Conservation (phyloP, 495 filamentous ascomycete species). For the Achaetomiella virescens region DNA sequence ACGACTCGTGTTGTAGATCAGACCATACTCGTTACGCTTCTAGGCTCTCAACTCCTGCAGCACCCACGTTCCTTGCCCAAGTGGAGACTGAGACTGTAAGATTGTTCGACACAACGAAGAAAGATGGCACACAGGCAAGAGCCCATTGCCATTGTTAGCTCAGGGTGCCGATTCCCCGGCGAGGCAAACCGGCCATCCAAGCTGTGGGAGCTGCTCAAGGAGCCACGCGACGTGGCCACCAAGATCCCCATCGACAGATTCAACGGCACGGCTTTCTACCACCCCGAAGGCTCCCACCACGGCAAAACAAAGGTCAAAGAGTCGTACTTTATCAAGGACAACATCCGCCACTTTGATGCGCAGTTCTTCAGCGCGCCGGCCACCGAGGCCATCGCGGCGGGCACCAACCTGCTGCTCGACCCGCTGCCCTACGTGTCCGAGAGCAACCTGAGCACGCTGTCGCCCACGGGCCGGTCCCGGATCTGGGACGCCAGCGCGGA, state of each 20-base stretch:
- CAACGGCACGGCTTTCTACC: neutral
- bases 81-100: too few relatives aligned
- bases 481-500: slow-evolving; percentile 25
- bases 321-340: slow-evolving; percentile 33
- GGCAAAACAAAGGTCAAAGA: slow-evolving; percentile 24
- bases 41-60: too few relatives aligned
- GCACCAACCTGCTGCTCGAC: slow-evolving; percentile 22
- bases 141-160: neutral
- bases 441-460: neutral
- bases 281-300: slow-evolving; percentile 44
- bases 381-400: slow-evolving; percentile 37
- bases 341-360: slow-evolving; percentile 42
- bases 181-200: neutral
- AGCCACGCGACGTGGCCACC: neutral
- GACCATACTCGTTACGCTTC: too few relatives aligned
- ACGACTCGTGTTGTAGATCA: too few relatives aligned
- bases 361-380: slow-evolving; percentile 47
- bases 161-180: neutral
- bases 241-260: neutral
- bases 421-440: slow-evolving; percentile 18
- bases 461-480: neutral
- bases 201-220: neutral
- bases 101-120: too few relatives aligned
- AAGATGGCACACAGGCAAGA: too few relatives aligned
- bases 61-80: too few relatives aligned